phyloP scores from a whole-genome alignment of 352 stramenopile species.

The Pythium phragmiticola region DNA sequence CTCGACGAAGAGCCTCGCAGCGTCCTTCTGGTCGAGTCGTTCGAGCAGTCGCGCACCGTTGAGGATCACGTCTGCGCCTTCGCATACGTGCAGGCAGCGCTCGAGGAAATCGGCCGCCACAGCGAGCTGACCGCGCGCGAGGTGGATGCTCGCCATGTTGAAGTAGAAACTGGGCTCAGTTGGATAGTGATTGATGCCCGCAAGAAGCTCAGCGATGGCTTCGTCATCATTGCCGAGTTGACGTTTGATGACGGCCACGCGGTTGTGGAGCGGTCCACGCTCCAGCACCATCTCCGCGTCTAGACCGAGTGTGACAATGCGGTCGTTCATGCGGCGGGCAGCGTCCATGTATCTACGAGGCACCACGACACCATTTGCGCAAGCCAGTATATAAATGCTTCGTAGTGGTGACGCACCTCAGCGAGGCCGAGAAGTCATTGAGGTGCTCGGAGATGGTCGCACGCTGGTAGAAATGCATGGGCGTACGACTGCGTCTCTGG shows the following conservation, averaged over 20 bases:
- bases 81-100: conserved; percentile 16
- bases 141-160: conserved; percentile 44
- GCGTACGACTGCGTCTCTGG: conserved; percentile 8
- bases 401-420: conserved; percentile 1
- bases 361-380: background rate
- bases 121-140: conserved; percentile 21
- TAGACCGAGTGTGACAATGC: background rate
- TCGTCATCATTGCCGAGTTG: conserved; percentile 28
- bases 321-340: conserved; percentile 12
- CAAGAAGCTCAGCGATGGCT: conserved; percentile 34
- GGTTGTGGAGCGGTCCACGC: conserved; percentile 37
- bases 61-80: background rate
- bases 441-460: conserved; percentile 14
- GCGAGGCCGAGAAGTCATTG: conserved; percentile 3
- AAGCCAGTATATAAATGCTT: background rate
- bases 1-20: conserved; percentile 28
- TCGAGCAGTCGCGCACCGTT: conserved; percentile 9
- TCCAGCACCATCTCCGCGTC: conserved; percentile 15
- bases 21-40: conserved; percentile 8
- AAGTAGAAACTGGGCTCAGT: conserved; percentile 43
- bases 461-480: conserved; percentile 20
- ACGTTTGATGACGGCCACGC: conserved; percentile 38
- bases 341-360: conserved; percentile 11
- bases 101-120: conserved; percentile 20
- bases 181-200: conserved; percentile 37